These are phyloP conservation scores for Taphrina communis DNA, from an alignment of 1,139 yeast species.

Conservation along the genomic window DNA sequence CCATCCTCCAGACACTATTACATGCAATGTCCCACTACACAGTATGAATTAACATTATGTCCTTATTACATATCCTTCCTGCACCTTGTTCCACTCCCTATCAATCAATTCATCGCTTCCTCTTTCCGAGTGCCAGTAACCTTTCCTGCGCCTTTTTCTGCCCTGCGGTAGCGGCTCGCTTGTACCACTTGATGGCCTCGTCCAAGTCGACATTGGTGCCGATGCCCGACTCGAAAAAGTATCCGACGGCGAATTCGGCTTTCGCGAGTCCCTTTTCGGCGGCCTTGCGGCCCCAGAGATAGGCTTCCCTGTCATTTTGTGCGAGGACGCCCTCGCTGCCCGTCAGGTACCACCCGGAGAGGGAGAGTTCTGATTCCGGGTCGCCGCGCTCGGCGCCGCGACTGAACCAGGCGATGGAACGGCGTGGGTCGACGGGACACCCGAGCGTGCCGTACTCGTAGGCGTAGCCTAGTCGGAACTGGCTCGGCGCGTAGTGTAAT, in stretches of 20 bases:
- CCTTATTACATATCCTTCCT: too few species aligned
- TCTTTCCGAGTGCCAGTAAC: slow-evolving; percentile 38
- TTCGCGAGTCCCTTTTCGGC: slow-evolving; percentile 72
- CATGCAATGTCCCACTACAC: too few species aligned
- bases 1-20: too few species aligned
- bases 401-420: slow-evolving; percentile 88
- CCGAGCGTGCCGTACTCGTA: slow-evolving; percentile 85
- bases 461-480: slow-evolving; percentile 81
- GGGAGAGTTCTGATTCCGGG: slow-evolving; percentile 85
- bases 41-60: too few species aligned
- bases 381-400: slow-evolving; percentile 65
- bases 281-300: slow-evolving; percentile 87
- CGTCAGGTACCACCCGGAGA: slow-evolving; percentile 88
- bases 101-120: slow-evolving; percentile 22
- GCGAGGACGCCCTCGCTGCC: slow-evolving; percentile 76
- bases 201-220: slow-evolving; percentile 61
- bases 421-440: slow-evolving; percentile 68
- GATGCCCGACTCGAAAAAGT: slow-evolving; percentile 78
- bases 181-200: slow-evolving; percentile 62
- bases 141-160: slow-evolving; percentile 43
- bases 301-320: slow-evolving; percentile 78
- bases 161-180: slow-evolving; percentile 59
- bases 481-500: slow-evolving; percentile 77
- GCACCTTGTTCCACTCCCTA: too few species aligned
- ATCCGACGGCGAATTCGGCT: slow-evolving; percentile 84